Evolutionary conservation across 192 early-diverging fungal species (phyloP), one percentile per base, ranked within the genome.

Genomic region (Coemansia sp.): DNA sequence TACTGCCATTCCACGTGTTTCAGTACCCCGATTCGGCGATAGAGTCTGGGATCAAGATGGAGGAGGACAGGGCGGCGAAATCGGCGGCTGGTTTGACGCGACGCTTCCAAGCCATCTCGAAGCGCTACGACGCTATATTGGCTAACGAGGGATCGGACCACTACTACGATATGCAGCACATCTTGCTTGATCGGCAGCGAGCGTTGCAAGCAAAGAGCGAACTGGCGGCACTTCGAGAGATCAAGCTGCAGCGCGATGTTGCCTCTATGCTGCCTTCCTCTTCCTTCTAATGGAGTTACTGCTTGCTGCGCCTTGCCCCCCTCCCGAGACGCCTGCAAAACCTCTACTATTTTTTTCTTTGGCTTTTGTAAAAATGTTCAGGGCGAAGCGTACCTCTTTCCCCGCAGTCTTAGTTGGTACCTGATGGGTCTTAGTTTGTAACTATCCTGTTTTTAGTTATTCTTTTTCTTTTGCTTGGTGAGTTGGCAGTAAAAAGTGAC

Each of bases 1-100:
- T 93, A 20, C 67, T 93, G 47, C 92, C 92, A 1, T 93, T 86
- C 75, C 90, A 93, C 53, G 80, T 93, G 45, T 92, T 83, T 59
- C 91, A 92, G 73, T 87, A 89, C 60, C 88, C 89, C 2, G 74
- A 86, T 53, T 0, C 45, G 17, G 57, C 43, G 1, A 60, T 77
- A 1, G 80, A 82, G n/a, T 25, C 61, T 3, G 68, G 37, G 11
- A 64, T 64, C 17, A 51, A 14, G 31, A 67, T 31, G 4, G 61
- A 62, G 42, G 80, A 77, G 32, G 17, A 20, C 27, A 56, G 37
- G 24, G 36, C 63, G 2, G 36, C 20, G 17, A 36, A 20, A 0
- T 67, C 71, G 6, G 27, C 65, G 2, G 29, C 1, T 3, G 19
- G 20, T 9, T 12, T 77, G 60, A 61, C 25, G 1, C 38, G 14